Conservation (phyloP, 2,329 filamentous ascomycete genomes). For the Penicillium sp. region DNA sequence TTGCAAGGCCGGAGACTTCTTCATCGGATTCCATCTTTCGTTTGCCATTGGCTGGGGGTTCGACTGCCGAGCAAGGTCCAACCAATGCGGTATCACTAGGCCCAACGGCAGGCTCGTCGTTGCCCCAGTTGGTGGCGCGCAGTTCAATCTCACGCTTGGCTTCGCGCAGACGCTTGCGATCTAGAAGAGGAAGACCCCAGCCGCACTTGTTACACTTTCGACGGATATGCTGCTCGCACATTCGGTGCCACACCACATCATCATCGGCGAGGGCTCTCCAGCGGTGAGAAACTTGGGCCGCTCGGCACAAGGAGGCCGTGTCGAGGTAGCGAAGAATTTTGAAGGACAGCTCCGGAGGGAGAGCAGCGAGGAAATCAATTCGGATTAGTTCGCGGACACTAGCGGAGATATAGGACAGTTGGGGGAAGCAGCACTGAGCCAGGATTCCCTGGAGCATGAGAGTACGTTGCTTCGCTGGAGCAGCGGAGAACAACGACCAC, state of each 20-base stretch:
- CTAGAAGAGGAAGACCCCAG: conserved; percentile 86
- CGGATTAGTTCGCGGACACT: conserved; percentile 92
- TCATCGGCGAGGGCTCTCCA: conserved; percentile 94
- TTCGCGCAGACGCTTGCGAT: conserved; percentile 80
- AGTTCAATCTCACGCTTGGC: conserved; percentile 83
- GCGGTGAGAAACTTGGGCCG: conserved; percentile 83
- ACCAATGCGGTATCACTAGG: conserved; percentile 13
- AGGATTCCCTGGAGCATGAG: conserved; percentile 96
- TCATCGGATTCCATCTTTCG: conserved; percentile 29
- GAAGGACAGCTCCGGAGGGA: conserved; percentile 87
- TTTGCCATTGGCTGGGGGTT: conserved; percentile 20
- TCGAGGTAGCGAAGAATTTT: conserved; percentile 92
- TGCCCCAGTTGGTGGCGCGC: conserved; percentile 58
- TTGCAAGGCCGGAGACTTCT: conserved; percentile 30
- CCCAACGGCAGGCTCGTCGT: conserved; percentile 53
- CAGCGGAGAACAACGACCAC: conserved; percentile 96
- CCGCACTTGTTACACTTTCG: conserved; percentile 92
- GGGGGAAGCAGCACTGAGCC: conserved; percentile 94
- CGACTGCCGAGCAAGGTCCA: conserved; percentile 19
- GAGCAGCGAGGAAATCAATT: conserved; percentile 89
- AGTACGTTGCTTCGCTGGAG: conserved; percentile 87
- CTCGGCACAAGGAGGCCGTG: conserved; percentile 90
- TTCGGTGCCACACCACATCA: conserved; percentile 95
- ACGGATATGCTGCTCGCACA: conserved; percentile 97
- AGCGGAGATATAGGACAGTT: conserved; percentile 87